A percentile compares a stretch with the other conserved stretches of the same genome.
Evolutionary conservation across 2,329 filamentous ascomycete genomes (phyloP).

Genomic region (Cladosporium sphaerospermum): DNA sequence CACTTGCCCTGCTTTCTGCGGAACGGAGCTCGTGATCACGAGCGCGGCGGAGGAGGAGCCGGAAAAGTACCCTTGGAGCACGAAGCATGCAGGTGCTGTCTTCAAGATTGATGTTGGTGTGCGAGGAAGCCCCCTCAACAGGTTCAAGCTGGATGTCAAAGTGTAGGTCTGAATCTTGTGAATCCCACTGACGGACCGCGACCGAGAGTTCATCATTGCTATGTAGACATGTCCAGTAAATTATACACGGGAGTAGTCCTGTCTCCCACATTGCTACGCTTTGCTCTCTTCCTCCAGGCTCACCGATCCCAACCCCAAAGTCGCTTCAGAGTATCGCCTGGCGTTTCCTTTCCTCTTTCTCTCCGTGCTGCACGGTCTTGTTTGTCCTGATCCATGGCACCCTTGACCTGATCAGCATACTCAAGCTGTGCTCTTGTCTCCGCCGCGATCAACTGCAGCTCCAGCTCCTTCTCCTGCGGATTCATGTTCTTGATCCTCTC

Average conservation of each 20-base stretch:
- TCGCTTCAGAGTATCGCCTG: conserved; percentile 36
- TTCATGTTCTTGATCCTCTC: conserved; percentile 29
- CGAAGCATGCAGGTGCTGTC: conserved; percentile 61
- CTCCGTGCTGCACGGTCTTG: conserved; percentile 50
- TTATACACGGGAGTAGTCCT: background rate
- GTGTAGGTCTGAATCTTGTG: conserved; percentile 4
- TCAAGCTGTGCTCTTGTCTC: conserved; percentile 57
- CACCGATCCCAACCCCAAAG: conserved; percentile 27
- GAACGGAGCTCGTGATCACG: conserved; percentile 70
- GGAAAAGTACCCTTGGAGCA: conserved; percentile 56
- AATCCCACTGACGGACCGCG: background rate
- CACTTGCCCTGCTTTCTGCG: conserved; percentile 76
- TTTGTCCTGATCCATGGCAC: conserved; percentile 52
- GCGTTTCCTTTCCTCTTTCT: conserved; percentile 46
- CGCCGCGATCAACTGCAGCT: conserved; percentile 58
- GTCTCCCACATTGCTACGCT: background rate
- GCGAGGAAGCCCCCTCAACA: conserved; percentile 55
- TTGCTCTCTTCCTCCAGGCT: background rate
- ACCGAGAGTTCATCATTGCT: background rate
- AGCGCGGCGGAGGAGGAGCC: conserved; percentile 64
- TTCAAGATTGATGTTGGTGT: conserved; percentile 75
- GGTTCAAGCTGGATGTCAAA: conserved; percentile 48
- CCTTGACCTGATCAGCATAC: conserved; percentile 51
- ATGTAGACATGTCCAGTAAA: conserved; percentile 7
- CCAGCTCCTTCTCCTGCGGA: conserved; percentile 52